Percentiles rank a stretch among this genome's conserved stretches.
phyloP scores from a whole-genome alignment of 1,139 yeast genomes.

The Sugiyamaella sp. region DNA sequence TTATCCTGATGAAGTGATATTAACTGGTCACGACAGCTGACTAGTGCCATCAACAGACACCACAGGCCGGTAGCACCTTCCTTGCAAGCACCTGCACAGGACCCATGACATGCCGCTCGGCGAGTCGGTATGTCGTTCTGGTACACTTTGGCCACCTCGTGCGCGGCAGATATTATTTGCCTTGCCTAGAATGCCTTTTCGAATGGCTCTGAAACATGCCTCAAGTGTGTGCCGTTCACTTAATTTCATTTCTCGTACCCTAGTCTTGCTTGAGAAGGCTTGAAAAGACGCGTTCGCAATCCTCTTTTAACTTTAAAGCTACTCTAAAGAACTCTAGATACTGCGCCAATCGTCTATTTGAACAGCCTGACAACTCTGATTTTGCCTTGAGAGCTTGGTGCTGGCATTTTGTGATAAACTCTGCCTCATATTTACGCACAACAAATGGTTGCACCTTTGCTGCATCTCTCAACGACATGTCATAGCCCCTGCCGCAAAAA shows the following conservation, averaged over 20 bases:
- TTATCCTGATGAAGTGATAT: not conserved
- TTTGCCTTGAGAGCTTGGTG: no score
- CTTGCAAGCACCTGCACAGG: not conserved
- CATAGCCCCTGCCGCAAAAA: not conserved
- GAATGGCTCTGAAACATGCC: not conserved
- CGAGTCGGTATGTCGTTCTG: not conserved
- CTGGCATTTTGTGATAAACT: no score
- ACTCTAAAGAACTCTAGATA: no score
- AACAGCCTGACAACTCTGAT: not conserved
- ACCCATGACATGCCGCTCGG: not conserved
- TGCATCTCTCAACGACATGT: constrained; percentile 3
- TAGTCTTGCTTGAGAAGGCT: not conserved
- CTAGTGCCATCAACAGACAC: not conserved
- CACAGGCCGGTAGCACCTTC: not conserved
- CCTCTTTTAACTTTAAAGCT: no score
- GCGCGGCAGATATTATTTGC: not conserved
- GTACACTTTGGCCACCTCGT: not conserved
- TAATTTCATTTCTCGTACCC: not conserved
- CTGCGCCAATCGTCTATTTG: no score
- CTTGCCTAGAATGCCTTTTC: not conserved
- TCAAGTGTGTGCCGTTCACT: not conserved
- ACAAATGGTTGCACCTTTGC: not conserved
- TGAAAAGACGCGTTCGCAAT: not conserved
- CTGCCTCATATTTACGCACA: not conserved
- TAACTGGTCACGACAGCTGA: not conserved